phyloP scores from a whole-genome alignment of 306 rosid genomes.

The Begonia fuchsioides region DNA sequence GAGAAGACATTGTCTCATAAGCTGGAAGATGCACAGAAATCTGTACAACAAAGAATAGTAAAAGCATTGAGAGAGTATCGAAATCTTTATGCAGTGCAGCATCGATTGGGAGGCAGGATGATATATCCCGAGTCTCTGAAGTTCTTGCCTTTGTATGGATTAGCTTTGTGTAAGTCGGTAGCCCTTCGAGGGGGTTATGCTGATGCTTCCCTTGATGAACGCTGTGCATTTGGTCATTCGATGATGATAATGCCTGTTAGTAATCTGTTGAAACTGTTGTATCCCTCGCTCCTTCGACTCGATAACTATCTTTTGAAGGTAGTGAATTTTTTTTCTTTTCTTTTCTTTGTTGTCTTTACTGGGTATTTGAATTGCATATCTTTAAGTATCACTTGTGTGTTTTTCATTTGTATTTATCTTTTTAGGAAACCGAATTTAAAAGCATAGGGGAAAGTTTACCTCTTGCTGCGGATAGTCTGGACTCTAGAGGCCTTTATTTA shows the following conservation, averaged over 20 bases:
- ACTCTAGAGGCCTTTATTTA: slow-evolving; percentile 76
- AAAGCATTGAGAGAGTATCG: slow-evolving; percentile 83
- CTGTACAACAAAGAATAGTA: slow-evolving; percentile 67
- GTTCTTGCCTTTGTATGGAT: slow-evolving; percentile 67
- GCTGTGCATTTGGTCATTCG: slow-evolving; percentile 78
- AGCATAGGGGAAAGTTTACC: slow-evolving; percentile 65
- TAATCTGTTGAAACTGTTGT: slow-evolving; percentile 67
- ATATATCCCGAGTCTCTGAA: slow-evolving; percentile 90
- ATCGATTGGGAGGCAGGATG: slow-evolving; percentile 78
- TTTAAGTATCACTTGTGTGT: slow-evolving; percentile 16
- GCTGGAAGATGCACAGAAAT: slow-evolving; percentile 78
- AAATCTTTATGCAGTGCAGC: slow-evolving; percentile 86
- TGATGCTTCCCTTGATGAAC: slow-evolving; percentile 73
- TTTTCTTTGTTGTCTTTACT: slow-evolving; percentile 6
- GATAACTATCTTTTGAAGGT: slow-evolving; percentile 83
- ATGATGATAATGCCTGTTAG: slow-evolving; percentile 75
- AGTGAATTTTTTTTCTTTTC: slow-evolving; percentile 7
- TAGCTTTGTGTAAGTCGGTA: slow-evolving; percentile 65
- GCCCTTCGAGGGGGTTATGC: slow-evolving; percentile 89
- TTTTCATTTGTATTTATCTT: slow-evolving; percentile 31
- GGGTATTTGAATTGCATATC: slow-evolving; percentile 3
- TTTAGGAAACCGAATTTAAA: slow-evolving; percentile 34
- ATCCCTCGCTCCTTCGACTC: slow-evolving; percentile 69
- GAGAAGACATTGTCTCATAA: slow-evolving; percentile 80
- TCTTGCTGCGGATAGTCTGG: slow-evolving; percentile 66